Conservation (phyloP, 2,329 filamentous ascomycete genomes). For the Aspergillus quadricinctus region DNA sequence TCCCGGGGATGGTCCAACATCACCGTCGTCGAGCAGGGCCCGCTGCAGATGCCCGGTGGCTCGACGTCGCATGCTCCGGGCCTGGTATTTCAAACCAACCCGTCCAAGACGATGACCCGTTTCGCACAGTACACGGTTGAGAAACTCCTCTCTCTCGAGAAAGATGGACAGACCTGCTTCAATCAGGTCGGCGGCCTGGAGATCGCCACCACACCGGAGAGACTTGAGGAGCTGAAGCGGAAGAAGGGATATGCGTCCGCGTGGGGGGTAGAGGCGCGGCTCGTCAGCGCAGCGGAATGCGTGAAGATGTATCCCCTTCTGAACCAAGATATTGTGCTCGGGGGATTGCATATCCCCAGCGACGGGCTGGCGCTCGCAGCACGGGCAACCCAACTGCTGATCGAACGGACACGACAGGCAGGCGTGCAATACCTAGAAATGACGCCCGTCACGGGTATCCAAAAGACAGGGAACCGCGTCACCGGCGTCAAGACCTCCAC, state of each 20-base stretch:
- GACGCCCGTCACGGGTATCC: slow-evolving; percentile 57
- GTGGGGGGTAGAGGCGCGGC: slow-evolving; percentile 55
- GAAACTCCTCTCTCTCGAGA: slow-evolving; percentile 53
- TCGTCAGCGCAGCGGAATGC: slow-evolving; percentile 53
- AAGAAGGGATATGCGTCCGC: slow-evolving; percentile 58
- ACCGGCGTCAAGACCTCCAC: slow-evolving; percentile 53
- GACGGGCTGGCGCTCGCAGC: slow-evolving; percentile 60
- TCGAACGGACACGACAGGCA: slow-evolving; percentile 53
- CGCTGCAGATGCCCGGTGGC: slow-evolving; percentile 58
- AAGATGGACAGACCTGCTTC: slow-evolving; percentile 50
- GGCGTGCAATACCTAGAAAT: slow-evolving; percentile 55
- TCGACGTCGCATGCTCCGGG: slow-evolving; percentile 64
- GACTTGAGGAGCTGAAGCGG: slow-evolving; percentile 58
- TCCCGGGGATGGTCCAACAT: slow-evolving; percentile 60
- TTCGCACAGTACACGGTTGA: slow-evolving; percentile 60
- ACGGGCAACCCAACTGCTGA: slow-evolving; percentile 58
- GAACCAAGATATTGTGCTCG: slow-evolving; percentile 51
- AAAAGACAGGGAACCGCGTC: slow-evolving; percentile 46
- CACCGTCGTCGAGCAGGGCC: slow-evolving; percentile 62
- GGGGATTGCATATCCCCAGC: slow-evolving; percentile 56
- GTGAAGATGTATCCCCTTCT: slow-evolving; percentile 52
- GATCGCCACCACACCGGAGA: slow-evolving; percentile 56
- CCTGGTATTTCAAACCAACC: slow-evolving; percentile 60
- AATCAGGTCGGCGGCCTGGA: slow-evolving; percentile 62
- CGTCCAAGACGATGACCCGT: slow-evolving; percentile 45